These are phyloP conservation scores for Sporothrix phasma DNA, from an alignment of 2,329 filamentous ascomycete genomes.

Conservation along the genomic window DNA sequence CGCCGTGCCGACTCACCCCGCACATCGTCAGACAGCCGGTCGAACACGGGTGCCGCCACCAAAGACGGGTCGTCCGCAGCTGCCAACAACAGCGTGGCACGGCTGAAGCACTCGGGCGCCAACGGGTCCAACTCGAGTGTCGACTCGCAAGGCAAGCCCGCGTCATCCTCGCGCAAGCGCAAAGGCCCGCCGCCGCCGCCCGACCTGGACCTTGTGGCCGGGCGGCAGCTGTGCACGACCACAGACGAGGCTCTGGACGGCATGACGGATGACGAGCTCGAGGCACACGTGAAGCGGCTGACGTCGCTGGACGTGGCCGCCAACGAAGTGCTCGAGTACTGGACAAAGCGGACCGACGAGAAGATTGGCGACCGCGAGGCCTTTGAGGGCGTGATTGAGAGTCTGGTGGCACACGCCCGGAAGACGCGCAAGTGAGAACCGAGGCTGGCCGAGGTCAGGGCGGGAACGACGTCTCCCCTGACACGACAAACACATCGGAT, in stretches of 20 bases:
- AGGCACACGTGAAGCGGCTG: slow-evolving; percentile 58
- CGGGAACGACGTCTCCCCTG: background rate
- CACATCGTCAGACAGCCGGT: slow-evolving; percentile 44
- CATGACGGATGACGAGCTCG: slow-evolving; percentile 68
- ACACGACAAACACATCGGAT: background rate
- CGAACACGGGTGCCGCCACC: slow-evolving; percentile 28
- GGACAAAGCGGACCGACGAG: slow-evolving; percentile 76
- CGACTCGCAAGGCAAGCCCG: slow-evolving; percentile 46
- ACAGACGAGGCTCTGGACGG: slow-evolving; percentile 75
- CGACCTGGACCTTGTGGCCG: slow-evolving; percentile 67
- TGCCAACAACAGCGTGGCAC: slow-evolving; percentile 20
- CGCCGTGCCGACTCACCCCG: slow-evolving; percentile 39
- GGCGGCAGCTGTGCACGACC: slow-evolving; percentile 68
- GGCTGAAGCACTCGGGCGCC: slow-evolving; percentile 33
- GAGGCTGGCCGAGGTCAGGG: too few relatives aligned
- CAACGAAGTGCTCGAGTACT: slow-evolving; percentile 73
- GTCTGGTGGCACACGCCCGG: slow-evolving; percentile 82
- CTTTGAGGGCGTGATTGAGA: slow-evolving; percentile 94
- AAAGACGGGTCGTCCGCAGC: background rate
- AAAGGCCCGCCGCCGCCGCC: slow-evolving; percentile 59
- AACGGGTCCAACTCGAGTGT: slow-evolving; percentile 50
- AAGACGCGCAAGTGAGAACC: slow-evolving; percentile 63
- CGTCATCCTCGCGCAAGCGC: slow-evolving; percentile 31
- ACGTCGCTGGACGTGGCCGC: slow-evolving; percentile 61
- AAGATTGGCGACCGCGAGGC: slow-evolving; percentile 85